Conservation (phyloP, 164 flowering plant species). For the Vitis riparia region DNA sequence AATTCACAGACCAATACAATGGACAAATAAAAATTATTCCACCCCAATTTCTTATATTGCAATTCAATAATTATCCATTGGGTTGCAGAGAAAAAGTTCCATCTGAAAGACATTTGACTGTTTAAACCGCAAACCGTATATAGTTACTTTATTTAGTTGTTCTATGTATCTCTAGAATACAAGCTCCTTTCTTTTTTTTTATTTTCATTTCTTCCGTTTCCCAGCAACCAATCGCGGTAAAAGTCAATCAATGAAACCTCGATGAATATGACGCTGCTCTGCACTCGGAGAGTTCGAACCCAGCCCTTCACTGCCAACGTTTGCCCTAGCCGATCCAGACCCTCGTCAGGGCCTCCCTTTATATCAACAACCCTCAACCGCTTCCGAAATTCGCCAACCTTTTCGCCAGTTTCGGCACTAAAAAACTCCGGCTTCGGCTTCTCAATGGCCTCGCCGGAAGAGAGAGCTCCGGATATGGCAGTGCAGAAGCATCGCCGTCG, state of each 20-base stretch:
- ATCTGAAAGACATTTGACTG: too few species aligned
- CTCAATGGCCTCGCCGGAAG: constrained; percentile 39
- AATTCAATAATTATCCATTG: not conserved
- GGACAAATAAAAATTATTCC: not conserved
- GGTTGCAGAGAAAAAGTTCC: not conserved
- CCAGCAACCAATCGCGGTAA: not conserved
- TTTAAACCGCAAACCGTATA: too few species aligned
- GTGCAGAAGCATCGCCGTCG: constrained; percentile 35
- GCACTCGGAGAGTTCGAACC: constrained; percentile 87
- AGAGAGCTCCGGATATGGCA: constrained; percentile 29
- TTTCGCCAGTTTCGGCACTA: constrained; percentile 24
- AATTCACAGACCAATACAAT: not conserved
- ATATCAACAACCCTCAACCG: constrained; percentile 68
- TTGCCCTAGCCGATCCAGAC: constrained; percentile 67
- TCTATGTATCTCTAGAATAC: too few species aligned
- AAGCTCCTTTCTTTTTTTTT: not conserved
- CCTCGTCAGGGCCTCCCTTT: constrained; percentile 75
- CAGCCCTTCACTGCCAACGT: constrained; percentile 70
- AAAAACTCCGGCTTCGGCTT: constrained; percentile 17
- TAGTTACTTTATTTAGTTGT: too few species aligned
- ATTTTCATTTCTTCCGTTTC: not conserved
- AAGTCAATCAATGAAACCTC: constrained; percentile 43
- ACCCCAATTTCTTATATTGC: not conserved
- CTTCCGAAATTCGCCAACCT: constrained; percentile 60
- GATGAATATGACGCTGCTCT: constrained; percentile 80